Evolutionary conservation across 1,284 basidiomycete species (phyloP).

Genomic region (Leccinum pallidistipes): DNA sequence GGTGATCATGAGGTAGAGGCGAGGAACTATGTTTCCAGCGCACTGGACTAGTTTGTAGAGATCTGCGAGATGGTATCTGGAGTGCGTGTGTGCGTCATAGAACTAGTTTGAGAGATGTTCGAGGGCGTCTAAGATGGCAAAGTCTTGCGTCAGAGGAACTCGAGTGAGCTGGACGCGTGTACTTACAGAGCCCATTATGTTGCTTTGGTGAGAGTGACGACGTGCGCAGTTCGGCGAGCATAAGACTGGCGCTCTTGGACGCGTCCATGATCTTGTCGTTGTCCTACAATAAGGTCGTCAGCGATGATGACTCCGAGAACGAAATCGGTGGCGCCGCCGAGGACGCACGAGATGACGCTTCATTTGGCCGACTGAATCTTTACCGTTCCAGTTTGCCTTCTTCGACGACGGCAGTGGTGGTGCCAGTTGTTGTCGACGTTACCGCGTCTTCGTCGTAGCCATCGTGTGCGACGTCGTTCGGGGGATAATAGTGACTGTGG

Average conservation of each 20-base stretch:
- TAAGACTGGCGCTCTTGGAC: conserved; percentile 91
- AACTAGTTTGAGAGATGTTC: conserved; percentile 93
- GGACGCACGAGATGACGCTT: conserved; percentile 82
- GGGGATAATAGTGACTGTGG: too few relatives aligned
- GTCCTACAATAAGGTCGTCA: conserved; percentile 53
- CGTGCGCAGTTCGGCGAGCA: conserved; percentile 92
- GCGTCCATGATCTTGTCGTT: conserved; percentile 96
- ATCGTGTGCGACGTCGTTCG: too few relatives aligned
- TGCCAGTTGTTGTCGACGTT: too few relatives aligned
- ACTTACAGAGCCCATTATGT: conserved; percentile 92
- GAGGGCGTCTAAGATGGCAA: conserved; percentile 94
- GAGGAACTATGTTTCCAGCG: conserved; percentile 91
- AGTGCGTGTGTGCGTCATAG: conserved; percentile 80
- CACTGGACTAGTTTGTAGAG: conserved; percentile 97
- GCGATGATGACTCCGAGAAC: not conserved
- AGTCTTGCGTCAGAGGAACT: conserved; percentile 2
- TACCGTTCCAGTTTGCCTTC: conserved; percentile 85
- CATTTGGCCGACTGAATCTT: conserved; percentile 95
- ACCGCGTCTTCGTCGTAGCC: too few relatives aligned
- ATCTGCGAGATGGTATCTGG: conserved; percentile 77
- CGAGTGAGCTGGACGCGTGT: not conserved
- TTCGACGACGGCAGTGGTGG: too few relatives aligned
- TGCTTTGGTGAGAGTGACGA: conserved; percentile 92
- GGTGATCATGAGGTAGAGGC: conserved; percentile 97
- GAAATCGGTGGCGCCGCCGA: too few relatives aligned